Evolutionary conservation across 2,329 filamentous ascomycete genomes (phyloP).

Genomic region (Penicillium sp.): DNA sequence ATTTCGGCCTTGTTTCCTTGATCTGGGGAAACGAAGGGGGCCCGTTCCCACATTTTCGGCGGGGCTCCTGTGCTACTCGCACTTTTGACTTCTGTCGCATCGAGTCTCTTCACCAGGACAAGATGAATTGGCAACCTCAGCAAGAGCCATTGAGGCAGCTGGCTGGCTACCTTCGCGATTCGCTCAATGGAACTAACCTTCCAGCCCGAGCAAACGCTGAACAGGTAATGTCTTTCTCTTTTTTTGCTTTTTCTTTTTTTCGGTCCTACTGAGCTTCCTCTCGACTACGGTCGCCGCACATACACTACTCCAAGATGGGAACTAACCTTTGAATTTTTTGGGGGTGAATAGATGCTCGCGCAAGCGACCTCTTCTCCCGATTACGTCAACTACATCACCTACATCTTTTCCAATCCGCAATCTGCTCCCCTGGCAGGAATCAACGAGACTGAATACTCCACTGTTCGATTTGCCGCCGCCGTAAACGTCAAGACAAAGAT

Average conservation of each 20-base stretch:
- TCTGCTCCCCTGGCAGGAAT: constrained; percentile 47
- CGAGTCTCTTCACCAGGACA: constrained; percentile 15
- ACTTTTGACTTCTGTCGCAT: constrained; percentile 18
- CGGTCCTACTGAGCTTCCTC: constrained; percentile 6
- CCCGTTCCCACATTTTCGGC: constrained; percentile 24
- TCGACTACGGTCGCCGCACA: constrained; percentile 1
- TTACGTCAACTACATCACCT: constrained; percentile 94
- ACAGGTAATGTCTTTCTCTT: constrained; percentile 45
- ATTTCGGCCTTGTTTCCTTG: constrained; percentile 5
- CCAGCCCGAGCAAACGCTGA: constrained; percentile 78
- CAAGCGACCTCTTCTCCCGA: constrained; percentile 83
- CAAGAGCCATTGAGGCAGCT: constrained; percentile 82
- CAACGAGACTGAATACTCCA: constrained; percentile 57
- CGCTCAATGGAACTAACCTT: constrained; percentile 72
- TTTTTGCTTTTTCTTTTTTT: constrained; percentile 7
- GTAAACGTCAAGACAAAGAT: constrained; percentile 96
- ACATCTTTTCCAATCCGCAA: constrained; percentile 67
- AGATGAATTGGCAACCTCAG: constrained; percentile 88
- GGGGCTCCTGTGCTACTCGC: constrained; percentile 22
- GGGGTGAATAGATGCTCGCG: constrained; percentile 65
- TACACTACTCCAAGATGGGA: not conserved
- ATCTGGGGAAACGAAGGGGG: constrained; percentile 16
- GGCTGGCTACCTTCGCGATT: constrained; percentile 80
- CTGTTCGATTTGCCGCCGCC: constrained; percentile 76
- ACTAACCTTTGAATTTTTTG: constrained; percentile 12